Evolutionary conservation across 2,329 filamentous ascomycete species (phyloP), one percentile per base, ranked within the genome.

Genomic region (Periglandula ipomoeae): DNA sequence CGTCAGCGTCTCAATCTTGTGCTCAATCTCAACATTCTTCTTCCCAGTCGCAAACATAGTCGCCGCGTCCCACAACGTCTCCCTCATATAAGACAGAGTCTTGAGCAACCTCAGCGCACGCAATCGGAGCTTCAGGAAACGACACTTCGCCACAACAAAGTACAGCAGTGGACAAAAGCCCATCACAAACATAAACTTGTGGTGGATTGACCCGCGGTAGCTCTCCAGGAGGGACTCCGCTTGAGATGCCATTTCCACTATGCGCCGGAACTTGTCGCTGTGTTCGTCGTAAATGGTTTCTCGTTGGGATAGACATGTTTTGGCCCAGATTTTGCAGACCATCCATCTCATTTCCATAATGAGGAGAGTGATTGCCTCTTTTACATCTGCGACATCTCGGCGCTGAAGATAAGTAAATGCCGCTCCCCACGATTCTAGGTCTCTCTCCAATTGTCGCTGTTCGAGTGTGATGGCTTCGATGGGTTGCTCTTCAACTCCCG

Each of bases 101-200:
- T 55, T 56, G 51, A 72, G 55, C 13, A 68, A 50, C 0, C 54
- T 51, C 0, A 72, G 52, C 0, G 66, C 70, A 2, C 56, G 55
- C 0, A 69, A 32, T 0, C 70, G 60, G 0, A 67, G 61, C 1
- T 47, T 42, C 5, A 71, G 55, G n/a, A 60, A 59, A 0, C 70
- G 66, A 37, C 70, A 72, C 49, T 67, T 70, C 26, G 65, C 55
- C 2, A 62, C 55, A 6, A 69, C 54, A 35, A 66, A 70, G 44
- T 64, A 66, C 9, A 72, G 58, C 9, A 67, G 52, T 0, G 69
- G 65, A 3, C 61, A 55, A 26, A 65, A 70, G 0, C 68, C 69
- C 55, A 67, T 65, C 49, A 69, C 66, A n/a, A 72, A 70, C 22
- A 59, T 65, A 53, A 71, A 72, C 32, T 58, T 64, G 10, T 59